Conservation (phyloP, 768 basidiomycete genomes). For the Scleroderma bovista region DNA sequence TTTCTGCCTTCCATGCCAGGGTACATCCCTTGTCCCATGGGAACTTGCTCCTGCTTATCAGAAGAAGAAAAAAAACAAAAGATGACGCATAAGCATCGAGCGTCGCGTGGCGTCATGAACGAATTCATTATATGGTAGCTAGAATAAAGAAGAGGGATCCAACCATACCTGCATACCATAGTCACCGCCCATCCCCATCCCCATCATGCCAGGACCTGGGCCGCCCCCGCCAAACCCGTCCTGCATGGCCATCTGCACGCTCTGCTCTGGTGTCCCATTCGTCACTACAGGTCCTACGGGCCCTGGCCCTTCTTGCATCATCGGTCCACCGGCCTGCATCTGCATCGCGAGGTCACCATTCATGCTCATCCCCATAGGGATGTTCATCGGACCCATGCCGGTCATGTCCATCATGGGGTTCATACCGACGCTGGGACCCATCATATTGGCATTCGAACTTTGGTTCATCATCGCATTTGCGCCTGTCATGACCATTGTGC, state of each 20-base stretch:
- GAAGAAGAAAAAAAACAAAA: constrained; percentile 10
- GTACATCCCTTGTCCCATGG: constrained; percentile 67
- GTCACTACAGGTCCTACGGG: constrained; percentile 32
- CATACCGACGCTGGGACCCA: constrained; percentile 44
- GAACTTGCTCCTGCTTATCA: constrained; percentile 47
- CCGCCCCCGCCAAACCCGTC: constrained; percentile 36
- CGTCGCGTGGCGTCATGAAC: constrained; percentile 20
- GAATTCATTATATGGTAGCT: constrained; percentile 33
- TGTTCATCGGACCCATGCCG: constrained; percentile 52
- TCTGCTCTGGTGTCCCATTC: constrained; percentile 35
- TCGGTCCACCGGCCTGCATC: constrained; percentile 40
- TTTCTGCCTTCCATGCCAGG: constrained; percentile 53
- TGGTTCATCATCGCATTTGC: constrained; percentile 73
- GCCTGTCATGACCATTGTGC: constrained; percentile 84
- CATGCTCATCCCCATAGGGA: constrained; percentile 55
- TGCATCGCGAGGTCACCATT: constrained; percentile 61
- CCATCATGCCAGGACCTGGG: constrained; percentile 54
- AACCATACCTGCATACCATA: constrained; percentile 68
- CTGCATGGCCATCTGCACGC: constrained; percentile 37
- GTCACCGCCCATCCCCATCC: constrained; percentile 66
- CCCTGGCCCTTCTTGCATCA: constrained; percentile 50
- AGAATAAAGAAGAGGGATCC: constrained; percentile 22
- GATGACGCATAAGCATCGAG: constrained; percentile 10
- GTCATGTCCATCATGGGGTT: constrained; percentile 81
- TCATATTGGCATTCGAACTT: constrained; percentile 49